Evolutionary conservation across 106 monocot genomes (phyloP).

Genomic region (Ottelia alismoides): DNA sequence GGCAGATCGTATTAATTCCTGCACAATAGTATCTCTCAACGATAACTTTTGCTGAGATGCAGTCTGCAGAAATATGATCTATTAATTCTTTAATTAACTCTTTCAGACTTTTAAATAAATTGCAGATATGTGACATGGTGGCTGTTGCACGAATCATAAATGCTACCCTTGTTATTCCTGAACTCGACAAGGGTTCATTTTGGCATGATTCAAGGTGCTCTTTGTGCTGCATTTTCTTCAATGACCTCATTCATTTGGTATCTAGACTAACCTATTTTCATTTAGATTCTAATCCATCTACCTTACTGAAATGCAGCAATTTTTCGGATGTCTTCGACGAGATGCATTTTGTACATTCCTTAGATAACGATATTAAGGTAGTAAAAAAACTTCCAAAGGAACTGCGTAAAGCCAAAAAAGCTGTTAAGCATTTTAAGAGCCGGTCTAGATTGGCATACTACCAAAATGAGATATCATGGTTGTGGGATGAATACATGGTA

Average conservation of each 20-base stretch:
- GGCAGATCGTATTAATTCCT: no score
- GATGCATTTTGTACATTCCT: constrained; percentile 50
- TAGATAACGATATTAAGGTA: constrained; percentile 67
- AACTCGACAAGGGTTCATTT: constrained; percentile 81
- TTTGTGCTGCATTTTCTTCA: no score
- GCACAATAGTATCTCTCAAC: no score
- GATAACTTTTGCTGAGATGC: no score
- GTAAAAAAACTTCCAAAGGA: constrained; percentile 78
- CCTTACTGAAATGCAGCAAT: constrained; percentile 55
- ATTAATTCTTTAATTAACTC: no score
- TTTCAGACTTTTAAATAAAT: no score
- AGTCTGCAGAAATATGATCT: no score
- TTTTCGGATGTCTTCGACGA: constrained; percentile 97
- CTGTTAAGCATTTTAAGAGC: constrained; percentile 74
- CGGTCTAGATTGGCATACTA: constrained; percentile 87
- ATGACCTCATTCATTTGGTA: no score
- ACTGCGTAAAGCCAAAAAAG: constrained; percentile 39
- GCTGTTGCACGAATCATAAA: constrained; percentile 89
- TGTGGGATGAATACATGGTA: constrained; percentile 82
- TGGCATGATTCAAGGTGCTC: constrained; percentile 88
- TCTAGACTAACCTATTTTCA: no score
- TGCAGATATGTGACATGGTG: constrained; percentile 95
- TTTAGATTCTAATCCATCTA: no score
- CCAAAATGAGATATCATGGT: constrained; percentile 44
- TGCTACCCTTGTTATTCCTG: constrained; percentile 84